Evolutionary conservation across 345 rosid species (phyloP).

Genomic region (Turritis glabra): DNA sequence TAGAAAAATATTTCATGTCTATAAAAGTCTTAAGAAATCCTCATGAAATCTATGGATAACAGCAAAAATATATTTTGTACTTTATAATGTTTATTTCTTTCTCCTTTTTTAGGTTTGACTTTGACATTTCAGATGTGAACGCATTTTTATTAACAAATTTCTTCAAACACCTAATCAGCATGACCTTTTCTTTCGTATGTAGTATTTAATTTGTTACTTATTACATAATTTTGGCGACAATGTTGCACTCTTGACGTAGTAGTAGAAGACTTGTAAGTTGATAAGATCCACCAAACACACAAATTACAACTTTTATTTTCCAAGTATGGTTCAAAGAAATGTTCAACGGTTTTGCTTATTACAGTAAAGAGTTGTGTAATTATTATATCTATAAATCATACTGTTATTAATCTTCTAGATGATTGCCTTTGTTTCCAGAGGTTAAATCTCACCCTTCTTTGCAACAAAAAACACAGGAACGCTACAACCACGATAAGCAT

Average conservation of each 20-base stretch:
- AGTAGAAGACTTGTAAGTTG: background rate
- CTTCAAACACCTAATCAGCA: background rate
- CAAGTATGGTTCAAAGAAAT: background rate
- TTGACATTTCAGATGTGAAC: background rate
- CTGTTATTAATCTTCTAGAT: constrained; percentile 32
- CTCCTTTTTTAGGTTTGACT: background rate
- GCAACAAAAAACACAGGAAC: constrained; percentile 55
- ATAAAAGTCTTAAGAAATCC: constrained; percentile 1
- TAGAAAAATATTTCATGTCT: background rate
- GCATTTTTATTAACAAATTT: background rate
- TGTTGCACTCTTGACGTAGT: constrained; percentile 4
- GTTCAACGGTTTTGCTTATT: no score
- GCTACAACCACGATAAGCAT: constrained; percentile 47
- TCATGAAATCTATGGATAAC: constrained; percentile 20
- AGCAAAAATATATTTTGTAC: background rate
- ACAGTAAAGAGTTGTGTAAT: background rate
- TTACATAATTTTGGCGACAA: constrained; percentile 17
- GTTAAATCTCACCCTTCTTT: constrained; percentile 52
- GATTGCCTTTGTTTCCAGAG: constrained; percentile 54
- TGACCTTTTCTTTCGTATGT: background rate
- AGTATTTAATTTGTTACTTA: no score
- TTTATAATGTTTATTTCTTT: background rate
- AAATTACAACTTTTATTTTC: background rate
- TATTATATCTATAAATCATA: constrained; percentile 5
- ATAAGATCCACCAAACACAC: background rate